Evolutionary conservation across 176 grass and related monocot species (phyloP), one percentile per base, ranked within the genome.

Genomic region (Juncus inflexus): DNA sequence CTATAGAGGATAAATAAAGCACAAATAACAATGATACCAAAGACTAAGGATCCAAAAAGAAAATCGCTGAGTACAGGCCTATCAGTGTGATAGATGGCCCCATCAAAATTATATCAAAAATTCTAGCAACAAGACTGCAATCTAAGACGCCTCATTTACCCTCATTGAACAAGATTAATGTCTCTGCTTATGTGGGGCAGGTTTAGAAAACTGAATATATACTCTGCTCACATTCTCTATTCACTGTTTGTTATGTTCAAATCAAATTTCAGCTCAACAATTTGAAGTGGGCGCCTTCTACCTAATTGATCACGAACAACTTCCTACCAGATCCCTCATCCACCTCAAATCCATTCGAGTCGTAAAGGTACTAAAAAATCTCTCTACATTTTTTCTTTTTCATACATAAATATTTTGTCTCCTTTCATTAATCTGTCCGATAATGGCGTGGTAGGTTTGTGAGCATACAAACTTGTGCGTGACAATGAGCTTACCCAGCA

Each of bases 401-500:
- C 45, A 16, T 49, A 2, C 35, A 45, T 12, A 11, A 4, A 66
- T 39, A 53, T 52, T 14, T 69, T 39, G 35, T 36, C 15, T 14
- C 39, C 36, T 37, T 37, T 12, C 16, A 50, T 55, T 56, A 37
- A 35, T 55, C 38, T 5, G 15, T 47, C 43, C 12, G 12, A 52
- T 5, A 3, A 4, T 58, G 12, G 42, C 4, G 12, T 69, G 7
- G 9, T 9, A 76, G 50, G 73, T 77, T 51, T 42, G 35, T 39
- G 73, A 82, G 50, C 39, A 64, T 40, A 65, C 58, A 42, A 51
- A 14, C 43, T 9, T 76, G 37, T 6, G 63, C 58, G 72, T 81
- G 43, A 64, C 79, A 60, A 56, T 73, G 54, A 67, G 78, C 71
- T 81, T 60, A 35, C 65, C 43, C 6, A 47, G 43, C 43, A 6